These are phyloP conservation scores for Lippia alba DNA, from an alignment of 305 asterid genomes.

Conservation along the genomic window DNA sequence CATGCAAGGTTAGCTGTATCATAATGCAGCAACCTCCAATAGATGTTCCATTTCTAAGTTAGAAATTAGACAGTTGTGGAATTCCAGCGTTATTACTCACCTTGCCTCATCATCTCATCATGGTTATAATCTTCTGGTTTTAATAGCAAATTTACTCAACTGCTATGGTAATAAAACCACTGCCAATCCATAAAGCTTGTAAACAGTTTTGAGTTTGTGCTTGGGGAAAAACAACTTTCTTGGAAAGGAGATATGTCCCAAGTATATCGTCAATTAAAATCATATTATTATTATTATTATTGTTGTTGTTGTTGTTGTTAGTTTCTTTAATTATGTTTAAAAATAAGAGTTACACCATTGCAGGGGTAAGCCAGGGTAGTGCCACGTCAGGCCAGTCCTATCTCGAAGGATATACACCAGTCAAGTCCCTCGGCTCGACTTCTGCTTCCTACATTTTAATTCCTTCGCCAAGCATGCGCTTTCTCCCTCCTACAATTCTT, in stretches of 20 bases:
- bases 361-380: conserved; percentile 86
- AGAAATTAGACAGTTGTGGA: no score
- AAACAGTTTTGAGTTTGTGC: no score
- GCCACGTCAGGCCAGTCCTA: conserved; percentile 66
- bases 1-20: conserved; percentile 1
- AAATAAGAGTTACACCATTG: conserved; percentile 26
- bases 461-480: conserved; percentile 94
- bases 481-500: conserved; percentile 82
- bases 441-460: conserved; percentile 81
- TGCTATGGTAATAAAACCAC: no score
- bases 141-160: no score
- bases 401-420: conserved; percentile 94
- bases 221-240: no score
- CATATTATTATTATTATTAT: background rate
- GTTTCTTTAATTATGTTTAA: conserved; percentile 25
- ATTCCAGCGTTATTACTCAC: no score
- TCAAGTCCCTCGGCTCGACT: conserved; percentile 86
- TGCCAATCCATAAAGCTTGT: no score
- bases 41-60: background rate
- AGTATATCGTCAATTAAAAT: no score
- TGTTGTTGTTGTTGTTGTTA: background rate
- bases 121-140: background rate
- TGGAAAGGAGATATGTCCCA: no score
- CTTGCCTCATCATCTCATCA: background rate
- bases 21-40: background rate